Percentiles rank a stretch among this genome's conserved stretches.
Conservation (phyloP, 371 early-diverging fungal species). For the Funneliformis caledonium region DNA sequence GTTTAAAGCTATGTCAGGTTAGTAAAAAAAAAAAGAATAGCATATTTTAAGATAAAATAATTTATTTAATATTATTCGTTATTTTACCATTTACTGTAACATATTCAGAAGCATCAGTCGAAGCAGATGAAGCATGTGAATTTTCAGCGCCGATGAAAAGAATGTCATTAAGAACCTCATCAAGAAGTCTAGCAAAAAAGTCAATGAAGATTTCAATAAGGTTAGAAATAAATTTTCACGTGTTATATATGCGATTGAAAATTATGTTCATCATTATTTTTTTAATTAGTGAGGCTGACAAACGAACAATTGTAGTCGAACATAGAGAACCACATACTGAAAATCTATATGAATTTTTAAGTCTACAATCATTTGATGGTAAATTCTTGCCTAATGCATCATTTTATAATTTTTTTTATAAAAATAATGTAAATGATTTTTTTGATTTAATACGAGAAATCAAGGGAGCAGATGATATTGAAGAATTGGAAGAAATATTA, state of each 20-base stretch:
- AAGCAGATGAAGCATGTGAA: too few relatives aligned
- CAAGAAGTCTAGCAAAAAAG: too few relatives aligned
- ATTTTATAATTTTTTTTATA: constrained; percentile 41
- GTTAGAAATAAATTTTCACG: too few relatives aligned
- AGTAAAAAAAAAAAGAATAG: too few relatives aligned
- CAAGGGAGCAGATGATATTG: neutral
- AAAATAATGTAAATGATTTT: neutral
- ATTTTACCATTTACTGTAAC: too few relatives aligned
- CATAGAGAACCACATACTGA: neutral
- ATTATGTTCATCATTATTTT: neutral
- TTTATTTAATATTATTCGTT: too few relatives aligned
- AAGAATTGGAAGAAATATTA: neutral
- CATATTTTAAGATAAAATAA: too few relatives aligned
- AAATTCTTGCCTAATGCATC: constrained; percentile 35
- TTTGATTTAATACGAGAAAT: neutral
- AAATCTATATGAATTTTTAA: constrained; percentile 35
- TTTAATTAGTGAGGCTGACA: neutral
- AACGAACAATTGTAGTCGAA: neutral
- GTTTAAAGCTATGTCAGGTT: too few relatives aligned
- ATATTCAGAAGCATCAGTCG: too few relatives aligned
- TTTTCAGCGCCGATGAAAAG: too few relatives aligned
- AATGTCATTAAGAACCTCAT: too few relatives aligned
- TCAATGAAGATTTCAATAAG: neutral
- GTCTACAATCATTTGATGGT: constrained; percentile 47
- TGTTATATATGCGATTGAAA: too few relatives aligned